These are phyloP conservation scores for Brassica rapa DNA, from an alignment of 345 rosid species.

Conservation along the genomic window DNA sequence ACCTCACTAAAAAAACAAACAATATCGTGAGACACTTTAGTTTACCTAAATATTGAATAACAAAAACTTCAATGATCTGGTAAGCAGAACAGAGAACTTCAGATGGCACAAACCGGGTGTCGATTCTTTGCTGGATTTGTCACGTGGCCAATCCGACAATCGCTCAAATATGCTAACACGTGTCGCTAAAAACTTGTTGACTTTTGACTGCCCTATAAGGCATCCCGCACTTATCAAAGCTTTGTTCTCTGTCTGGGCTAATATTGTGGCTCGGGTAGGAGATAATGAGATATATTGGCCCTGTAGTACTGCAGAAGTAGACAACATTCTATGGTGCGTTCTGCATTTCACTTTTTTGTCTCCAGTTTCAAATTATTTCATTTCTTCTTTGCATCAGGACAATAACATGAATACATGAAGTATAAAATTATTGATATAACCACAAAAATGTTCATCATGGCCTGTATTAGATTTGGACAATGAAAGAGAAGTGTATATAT, in stretches of 20 bases:
- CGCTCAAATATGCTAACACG: conserved; percentile 29
- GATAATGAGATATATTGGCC: conserved; percentile 18
- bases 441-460: conserved; percentile 23
- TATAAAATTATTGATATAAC: conserved; percentile 1
- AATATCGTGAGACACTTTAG: neutral
- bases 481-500: conserved; percentile 16
- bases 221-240: conserved; percentile 26
- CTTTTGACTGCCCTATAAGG: conserved; percentile 19
- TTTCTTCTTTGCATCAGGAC: conserved; percentile 2
- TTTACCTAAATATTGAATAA: conserved; percentile 4
- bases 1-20: neutral
- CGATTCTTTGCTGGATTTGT: conserved; percentile 32
- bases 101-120: conserved; percentile 23
- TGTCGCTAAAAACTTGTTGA: conserved; percentile 22
- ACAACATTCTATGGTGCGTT: conserved; percentile 7
- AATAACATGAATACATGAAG: neutral
- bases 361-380: neutral
- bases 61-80: conserved; percentile 33
- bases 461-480: conserved; percentile 5
- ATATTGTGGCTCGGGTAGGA: neutral
- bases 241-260: conserved; percentile 33
- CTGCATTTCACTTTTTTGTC: neutral
- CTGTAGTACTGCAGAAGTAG: conserved; percentile 1
- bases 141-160: conserved; percentile 31
- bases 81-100: neutral